Conservation (phyloP, 1,139 yeast species). For the Pichia inconspicua region DNA sequence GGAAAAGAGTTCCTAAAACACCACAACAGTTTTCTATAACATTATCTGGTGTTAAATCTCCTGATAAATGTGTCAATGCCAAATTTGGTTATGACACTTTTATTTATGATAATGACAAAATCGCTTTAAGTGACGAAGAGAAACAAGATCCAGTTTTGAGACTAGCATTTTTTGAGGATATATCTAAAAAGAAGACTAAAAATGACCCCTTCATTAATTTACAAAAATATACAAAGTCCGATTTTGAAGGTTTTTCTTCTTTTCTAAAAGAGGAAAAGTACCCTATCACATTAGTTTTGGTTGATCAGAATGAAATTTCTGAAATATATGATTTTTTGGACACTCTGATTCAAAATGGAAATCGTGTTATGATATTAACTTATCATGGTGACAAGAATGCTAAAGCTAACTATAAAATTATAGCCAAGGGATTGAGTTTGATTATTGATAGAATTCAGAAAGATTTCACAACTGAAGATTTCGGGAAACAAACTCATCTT, state of each 20-base stretch:
- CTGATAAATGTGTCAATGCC: not conserved
- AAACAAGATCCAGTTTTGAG: not conserved
- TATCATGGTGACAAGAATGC: not conserved
- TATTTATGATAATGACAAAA: not conserved
- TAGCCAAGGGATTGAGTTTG: not conserved
- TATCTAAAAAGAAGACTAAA: not conserved
- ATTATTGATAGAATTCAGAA: not conserved
- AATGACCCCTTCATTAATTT: not conserved
- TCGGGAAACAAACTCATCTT: not conserved
- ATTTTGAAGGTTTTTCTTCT: not conserved
- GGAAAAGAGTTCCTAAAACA: not conserved
- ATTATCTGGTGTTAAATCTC: not conserved
- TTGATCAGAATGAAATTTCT: not conserved
- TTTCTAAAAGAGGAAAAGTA: not conserved
- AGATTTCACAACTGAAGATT: not conserved
- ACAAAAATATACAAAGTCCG: not conserved
- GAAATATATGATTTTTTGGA: not conserved
- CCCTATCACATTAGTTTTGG: not conserved
- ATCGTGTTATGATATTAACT: not conserved
- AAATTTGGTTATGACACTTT: not conserved
- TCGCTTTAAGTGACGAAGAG: not conserved
- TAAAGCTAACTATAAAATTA: not conserved
- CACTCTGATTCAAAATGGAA: not conserved
- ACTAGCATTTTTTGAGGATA: not conserved
- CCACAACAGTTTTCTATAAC: not conserved